phyloP scores from a whole-genome alignment of 2,329 filamentous ascomycete species.

The Cordyceps militaris region DNA sequence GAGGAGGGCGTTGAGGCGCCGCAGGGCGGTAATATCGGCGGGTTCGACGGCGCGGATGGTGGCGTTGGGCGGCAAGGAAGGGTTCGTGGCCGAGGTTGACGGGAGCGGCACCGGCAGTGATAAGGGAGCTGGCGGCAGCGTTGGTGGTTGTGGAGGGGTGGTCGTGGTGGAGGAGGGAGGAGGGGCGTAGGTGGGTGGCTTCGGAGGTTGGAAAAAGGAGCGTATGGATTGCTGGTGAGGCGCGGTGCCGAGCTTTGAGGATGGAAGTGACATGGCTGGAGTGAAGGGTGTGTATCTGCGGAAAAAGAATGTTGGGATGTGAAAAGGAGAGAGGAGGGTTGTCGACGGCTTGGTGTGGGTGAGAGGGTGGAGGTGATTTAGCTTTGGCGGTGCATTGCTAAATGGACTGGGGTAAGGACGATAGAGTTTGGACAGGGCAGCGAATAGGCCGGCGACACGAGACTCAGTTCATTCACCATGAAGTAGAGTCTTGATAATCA shows the following conservation, averaged over 20 bases:
- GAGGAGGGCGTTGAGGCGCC: constrained; percentile 58
- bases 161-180: constrained; percentile 23
- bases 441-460: not conserved
- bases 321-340: not conserved
- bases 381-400: not conserved
- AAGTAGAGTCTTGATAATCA: too few species aligned
- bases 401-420: not conserved
- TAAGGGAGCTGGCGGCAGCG: constrained; percentile 15
- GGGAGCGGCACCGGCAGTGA: constrained; percentile 13
- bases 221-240: constrained; percentile 48
- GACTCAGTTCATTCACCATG: too few species aligned
- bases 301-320: not conserved
- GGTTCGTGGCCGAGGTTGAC: constrained; percentile 19
- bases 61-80: constrained; percentile 40
- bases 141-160: constrained; percentile 16
- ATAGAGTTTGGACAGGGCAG: not conserved
- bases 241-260: constrained; percentile 23
- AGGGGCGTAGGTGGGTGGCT: constrained; percentile 32
- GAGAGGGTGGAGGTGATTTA: not conserved
- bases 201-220: constrained; percentile 52
- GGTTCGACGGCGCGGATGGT: constrained; percentile 44
- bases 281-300: not conserved
- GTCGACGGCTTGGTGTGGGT: not conserved
- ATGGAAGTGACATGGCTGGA: constrained; percentile 33
- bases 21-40: constrained; percentile 49